Base-by-base conservation (phyloP, 169 alveolate genomes). In the Fabrea salina region DNA sequence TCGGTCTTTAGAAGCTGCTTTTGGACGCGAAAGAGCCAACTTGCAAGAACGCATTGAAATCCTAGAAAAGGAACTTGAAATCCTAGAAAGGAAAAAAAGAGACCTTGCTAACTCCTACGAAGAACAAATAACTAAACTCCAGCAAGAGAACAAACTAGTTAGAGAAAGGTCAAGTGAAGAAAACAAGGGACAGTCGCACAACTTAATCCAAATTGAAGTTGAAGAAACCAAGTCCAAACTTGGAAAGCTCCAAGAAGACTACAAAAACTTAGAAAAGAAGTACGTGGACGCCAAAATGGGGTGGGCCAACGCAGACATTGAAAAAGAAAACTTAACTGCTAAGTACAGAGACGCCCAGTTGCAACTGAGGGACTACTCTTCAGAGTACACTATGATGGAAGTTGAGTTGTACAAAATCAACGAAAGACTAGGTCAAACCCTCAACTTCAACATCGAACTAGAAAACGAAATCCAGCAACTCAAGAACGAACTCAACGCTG, bases 11-110 rank as follows among this genome's bases (percentile, higher is more conserved):
- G 79, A 70, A 47, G 40, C 5, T 4, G 5, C 19, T 3, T 25
- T 6, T 25, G 22, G 32, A 3, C n/a, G 49, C 25, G 79, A 70
- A n/a, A 50, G 32, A 47, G 13, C 39, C 49, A 19, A 5, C 33
- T 19, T 25, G 2, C 7, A 43, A 4, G 68, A 50, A 39, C 11
- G 8, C 5, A 70, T 49, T 6, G 25, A n/a, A 0, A 22, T 50
- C 11, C 37, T 70, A 19, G 79, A 70, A 70, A 70, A 70, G 8
- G 39, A 70, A 25, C 8, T 70, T 27, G 39, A 25, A 19, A 47
- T 47, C 6, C 35, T 70, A 5, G 79, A 70, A 49, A 70, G 6
- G 22, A 39, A 39, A n/a, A 58, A 58, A n/a, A 1, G 43, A n/a
- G 71, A 58, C 16, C 16, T n/a, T n/a, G n/a, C n/a, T n/a, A n/a